Conservation (phyloP, 371 early-diverging fungal genomes). For the Umbelopsis sp. region DNA sequence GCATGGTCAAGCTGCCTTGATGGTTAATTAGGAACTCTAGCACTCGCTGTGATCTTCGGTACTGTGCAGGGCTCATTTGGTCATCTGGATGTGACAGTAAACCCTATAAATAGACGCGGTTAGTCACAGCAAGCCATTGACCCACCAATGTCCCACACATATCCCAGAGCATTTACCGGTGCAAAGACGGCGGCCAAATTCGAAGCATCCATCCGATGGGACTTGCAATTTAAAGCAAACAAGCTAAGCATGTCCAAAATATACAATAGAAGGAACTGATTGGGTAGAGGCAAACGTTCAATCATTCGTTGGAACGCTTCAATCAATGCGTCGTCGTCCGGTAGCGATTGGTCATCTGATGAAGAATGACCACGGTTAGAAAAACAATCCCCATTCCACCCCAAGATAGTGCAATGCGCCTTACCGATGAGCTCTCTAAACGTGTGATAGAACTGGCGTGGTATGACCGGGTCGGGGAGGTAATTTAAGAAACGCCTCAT, state of each 20-base stretch:
- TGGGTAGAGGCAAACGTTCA: constrained; percentile 49
- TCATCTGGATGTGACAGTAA: constrained; percentile 62
- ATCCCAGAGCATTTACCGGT: constrained; percentile 37
- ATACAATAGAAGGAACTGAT: constrained; percentile 63
- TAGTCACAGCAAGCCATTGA: neutral
- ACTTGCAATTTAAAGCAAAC: constrained; percentile 51
- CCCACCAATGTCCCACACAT: neutral
- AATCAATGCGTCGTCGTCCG: constrained; percentile 42
- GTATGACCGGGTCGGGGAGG: constrained; percentile 65
- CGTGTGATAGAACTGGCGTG: constrained; percentile 49
- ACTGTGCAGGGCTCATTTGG: constrained; percentile 55
- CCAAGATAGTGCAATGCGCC: neutral
- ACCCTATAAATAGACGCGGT: constrained; percentile 27
- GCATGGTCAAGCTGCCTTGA: constrained; percentile 45
- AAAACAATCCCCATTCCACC: no score
- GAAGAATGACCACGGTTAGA: neutral
- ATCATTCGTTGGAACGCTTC: constrained; percentile 59
- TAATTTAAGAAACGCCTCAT: constrained; percentile 67
- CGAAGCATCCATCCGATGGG: constrained; percentile 60
- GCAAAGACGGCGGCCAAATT: constrained; percentile 68
- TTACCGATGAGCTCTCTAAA: constrained; percentile 59
- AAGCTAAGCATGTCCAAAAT: constrained; percentile 59
- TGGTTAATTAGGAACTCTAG: constrained; percentile 53
- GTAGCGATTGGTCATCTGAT: constrained; percentile 37
- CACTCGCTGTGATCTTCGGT: constrained; percentile 52